Conservation (phyloP, 2,329 filamentous ascomycete species). For the Xylaria sp. region DNA sequence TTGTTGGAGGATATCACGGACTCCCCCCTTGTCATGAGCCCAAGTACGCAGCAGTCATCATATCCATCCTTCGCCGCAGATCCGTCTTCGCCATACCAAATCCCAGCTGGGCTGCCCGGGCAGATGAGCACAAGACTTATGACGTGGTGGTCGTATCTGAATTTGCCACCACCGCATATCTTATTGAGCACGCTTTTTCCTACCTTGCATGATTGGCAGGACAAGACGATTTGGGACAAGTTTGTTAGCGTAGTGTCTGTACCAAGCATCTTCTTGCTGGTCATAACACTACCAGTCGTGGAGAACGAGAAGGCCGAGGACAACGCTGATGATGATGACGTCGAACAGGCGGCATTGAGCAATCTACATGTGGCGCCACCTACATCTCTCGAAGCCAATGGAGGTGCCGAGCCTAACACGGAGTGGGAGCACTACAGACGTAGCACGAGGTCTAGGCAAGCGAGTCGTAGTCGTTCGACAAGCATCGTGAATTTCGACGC, state of each 20-base stretch:
- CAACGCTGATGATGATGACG: conserved; percentile 38
- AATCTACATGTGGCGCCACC: conserved; percentile 32
- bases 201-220: conserved; percentile 73
- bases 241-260: conserved; percentile 74
- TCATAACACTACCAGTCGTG: conserved; percentile 85
- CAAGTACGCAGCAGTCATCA: conserved; percentile 40
- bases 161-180: conserved; percentile 66
- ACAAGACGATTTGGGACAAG: conserved; percentile 81
- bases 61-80: conserved; percentile 50
- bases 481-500: conserved; percentile 28
- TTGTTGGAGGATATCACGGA: conserved; percentile 64
- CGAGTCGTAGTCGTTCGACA: conserved; percentile 31
- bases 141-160: conserved; percentile 74
- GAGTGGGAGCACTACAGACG: conserved; percentile 58
- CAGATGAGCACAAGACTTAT: conserved; percentile 43
- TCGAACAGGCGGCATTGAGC: conserved; percentile 30
- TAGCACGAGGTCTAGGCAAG: conserved; percentile 36
- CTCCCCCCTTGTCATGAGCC: conserved; percentile 43
- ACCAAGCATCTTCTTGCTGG: conserved; percentile 85
- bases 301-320: conserved; percentile 60
- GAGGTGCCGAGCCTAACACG: conserved; percentile 39
- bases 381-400: conserved; percentile 33
- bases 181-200: conserved; percentile 76
- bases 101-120: conserved; percentile 37
- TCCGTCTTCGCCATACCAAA: conserved; percentile 39